Evolutionary conservation across 2,329 filamentous ascomycete species (phyloP).

Genomic region (Xylogone sp.): DNA sequence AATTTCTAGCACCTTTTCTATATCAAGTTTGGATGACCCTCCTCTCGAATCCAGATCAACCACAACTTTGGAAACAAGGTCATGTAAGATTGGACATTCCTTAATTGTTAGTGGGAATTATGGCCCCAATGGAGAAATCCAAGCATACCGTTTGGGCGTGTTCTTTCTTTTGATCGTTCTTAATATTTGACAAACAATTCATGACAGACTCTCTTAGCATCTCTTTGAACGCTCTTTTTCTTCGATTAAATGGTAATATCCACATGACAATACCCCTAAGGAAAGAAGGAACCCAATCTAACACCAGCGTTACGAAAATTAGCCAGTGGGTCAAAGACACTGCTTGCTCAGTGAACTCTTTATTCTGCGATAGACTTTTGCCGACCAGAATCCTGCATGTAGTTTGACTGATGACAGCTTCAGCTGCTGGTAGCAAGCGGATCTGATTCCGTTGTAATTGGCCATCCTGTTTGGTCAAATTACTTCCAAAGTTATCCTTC

Average conservation of each 20-base stretch:
- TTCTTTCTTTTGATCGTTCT: background rate
- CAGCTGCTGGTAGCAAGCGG: background rate
- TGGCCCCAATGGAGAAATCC: background rate
- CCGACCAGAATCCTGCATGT: background rate
- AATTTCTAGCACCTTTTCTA: background rate
- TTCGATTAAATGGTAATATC: background rate
- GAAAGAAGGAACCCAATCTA: background rate
- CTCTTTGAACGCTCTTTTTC: background rate
- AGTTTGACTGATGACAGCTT: background rate
- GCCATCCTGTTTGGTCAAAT: background rate
- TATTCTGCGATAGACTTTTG: background rate
- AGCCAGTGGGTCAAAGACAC: background rate
- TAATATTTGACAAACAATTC: background rate
- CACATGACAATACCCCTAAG: background rate
- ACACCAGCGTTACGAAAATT: background rate
- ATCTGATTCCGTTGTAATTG: background rate
- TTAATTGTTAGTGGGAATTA: background rate
- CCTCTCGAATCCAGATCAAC: background rate
- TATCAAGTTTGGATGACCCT: background rate
- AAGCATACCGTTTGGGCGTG: background rate
- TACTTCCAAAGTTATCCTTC: background rate
- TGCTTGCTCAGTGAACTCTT: background rate
- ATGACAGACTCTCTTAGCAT: background rate
- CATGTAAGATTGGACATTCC: background rate
- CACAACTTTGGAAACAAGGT: background rate